Evolutionary conservation across 2,329 filamentous ascomycete species (phyloP), one percentile per base, ranked within the genome.

Genomic region (Stagonosporopsis chrysanthemi): DNA sequence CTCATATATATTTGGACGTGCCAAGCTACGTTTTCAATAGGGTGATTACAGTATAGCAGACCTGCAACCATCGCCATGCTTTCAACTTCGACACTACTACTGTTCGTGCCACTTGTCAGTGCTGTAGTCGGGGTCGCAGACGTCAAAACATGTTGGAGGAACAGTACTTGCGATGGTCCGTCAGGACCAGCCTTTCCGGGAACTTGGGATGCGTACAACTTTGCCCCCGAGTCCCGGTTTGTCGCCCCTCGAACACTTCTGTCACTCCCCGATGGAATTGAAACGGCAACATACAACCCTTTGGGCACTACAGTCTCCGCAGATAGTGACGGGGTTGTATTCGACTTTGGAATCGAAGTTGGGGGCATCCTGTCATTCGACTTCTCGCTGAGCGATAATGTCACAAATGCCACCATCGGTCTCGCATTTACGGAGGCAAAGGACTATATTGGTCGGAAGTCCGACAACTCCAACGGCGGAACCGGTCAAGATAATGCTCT

Each of bases 321-420:
- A 49, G 22, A 9, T 14, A 55, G 40, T 26, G 26, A 38, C 0
- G 52, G 52, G 4, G 33, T 15, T 2, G 80, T 86, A 1, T 84
- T 85, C 54, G 85, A 87, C 68, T 87, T 87, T 66, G 84, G 84
- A 4, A 75, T 80, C 23, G 83, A 86, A 66, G 83, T 87, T 5
- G 84, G 84, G 35, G 85, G 85, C 5, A 80, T 86, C 52, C 73
- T 83, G 5, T 80, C 79, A 3, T 63, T 87, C n/a, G 70, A 78
- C 9, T 87, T 84, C 63, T 23, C 45, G 9, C 9, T 55, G 19
- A 75, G 73, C 3, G 72, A 79, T 4, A 76, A 75, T 11, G 76
- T 77, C 2, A 24, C 62, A 6, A 76, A 75, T 15, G 61, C 64
- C 4, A 44, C 45, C n/a, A 61, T 80, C 14, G 76, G 77, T 4